Evolutionary conservation across 2,329 filamentous ascomycete species (phyloP), one percentile per base, ranked within the genome.

Genomic region (Cephalotrichum gorgonifer): DNA sequence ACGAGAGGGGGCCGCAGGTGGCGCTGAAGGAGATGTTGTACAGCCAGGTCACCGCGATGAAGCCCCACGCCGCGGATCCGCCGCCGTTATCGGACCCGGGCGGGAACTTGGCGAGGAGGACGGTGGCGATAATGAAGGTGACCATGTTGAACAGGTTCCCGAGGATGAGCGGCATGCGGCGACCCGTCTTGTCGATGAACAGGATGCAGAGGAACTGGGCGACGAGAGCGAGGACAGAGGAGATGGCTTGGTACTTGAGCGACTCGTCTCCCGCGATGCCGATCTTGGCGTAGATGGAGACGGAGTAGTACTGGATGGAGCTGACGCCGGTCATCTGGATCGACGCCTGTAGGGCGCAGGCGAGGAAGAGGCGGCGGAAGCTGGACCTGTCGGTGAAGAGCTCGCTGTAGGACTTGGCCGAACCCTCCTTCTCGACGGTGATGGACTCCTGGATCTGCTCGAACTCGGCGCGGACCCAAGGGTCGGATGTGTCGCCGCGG

Each of bases 1-100:
- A 75, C 0, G 62, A 65, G 1, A 88, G 65, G 0, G 85, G 84
- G 22, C 85, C 85, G 51, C 82, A 86, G 2, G 83, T 84, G 30
- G 75, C 74, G 3, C 75, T 83, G 71, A 88, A 89, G 39, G 74
- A 83, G 68, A 88, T 85, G 66, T 90, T 89, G 72, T 87, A 90
- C 2, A 86, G 61, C 86, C 86, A 90, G 1, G 85, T 90, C 56
- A 78, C 73, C 39, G 52, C 58, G 53, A 90, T 90, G 64, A 90
- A 91, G 1, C 79, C 84, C 82, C 83, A 87, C 6, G 74, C 73
- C 1, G 83, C 83, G 5, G 70, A 67, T 38, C 64, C 65, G 51
- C 62, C 63, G 51, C 71, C 66, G 43, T 62, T 63, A 2, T 73
- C 69, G 11, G 38, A 23, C 14, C 31, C 49, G 0, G 1, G 84